Conservation (phyloP, 1,284 basidiomycete species). For the Kwoniella shivajii region DNA sequence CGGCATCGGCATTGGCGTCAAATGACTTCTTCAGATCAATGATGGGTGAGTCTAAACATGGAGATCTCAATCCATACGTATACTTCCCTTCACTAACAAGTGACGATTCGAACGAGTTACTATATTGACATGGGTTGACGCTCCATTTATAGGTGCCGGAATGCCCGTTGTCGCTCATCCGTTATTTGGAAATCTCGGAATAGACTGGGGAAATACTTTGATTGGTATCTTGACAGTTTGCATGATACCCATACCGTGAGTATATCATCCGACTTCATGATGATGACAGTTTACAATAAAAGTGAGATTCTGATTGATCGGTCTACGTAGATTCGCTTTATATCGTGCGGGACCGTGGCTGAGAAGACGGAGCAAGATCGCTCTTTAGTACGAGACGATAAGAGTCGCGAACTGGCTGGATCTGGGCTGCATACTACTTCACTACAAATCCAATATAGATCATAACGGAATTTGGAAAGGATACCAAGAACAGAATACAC, state of each 20-base stretch:
- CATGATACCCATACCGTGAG: slow-evolving; percentile 39
- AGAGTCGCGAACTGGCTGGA: too few species aligned
- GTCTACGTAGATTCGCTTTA: neutral
- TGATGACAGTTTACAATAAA: neutral
- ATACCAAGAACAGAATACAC: too few species aligned
- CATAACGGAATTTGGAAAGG: too few species aligned
- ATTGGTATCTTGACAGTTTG: slow-evolving; percentile 43
- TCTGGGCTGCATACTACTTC: too few species aligned
- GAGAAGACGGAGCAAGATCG: slow-evolving; percentile 3
- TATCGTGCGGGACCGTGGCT: slow-evolving; percentile 9
- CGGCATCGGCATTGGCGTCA: slow-evolving; percentile 42
- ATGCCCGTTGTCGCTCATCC: slow-evolving; percentile 51
- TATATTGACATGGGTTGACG: neutral
- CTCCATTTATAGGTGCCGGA: slow-evolving; percentile 31
- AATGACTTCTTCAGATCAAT: slow-evolving; percentile 55
- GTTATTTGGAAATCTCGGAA: slow-evolving; percentile 52
- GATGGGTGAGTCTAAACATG: slow-evolving; percentile 32
- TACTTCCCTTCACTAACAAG: too few species aligned
- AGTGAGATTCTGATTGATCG: neutral
- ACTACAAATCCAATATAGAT: too few species aligned
- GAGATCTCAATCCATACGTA: too few species aligned
- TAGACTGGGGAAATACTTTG: slow-evolving; percentile 51
- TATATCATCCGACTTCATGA: neutral
- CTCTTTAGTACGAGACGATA: slow-evolving; percentile 1
- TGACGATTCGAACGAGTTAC: neutral